Evolutionary conservation across 352 stramenopile genomes (phyloP), one percentile per base, ranked within the genome.

Genomic region (Phytopythium sindhum): DNA sequence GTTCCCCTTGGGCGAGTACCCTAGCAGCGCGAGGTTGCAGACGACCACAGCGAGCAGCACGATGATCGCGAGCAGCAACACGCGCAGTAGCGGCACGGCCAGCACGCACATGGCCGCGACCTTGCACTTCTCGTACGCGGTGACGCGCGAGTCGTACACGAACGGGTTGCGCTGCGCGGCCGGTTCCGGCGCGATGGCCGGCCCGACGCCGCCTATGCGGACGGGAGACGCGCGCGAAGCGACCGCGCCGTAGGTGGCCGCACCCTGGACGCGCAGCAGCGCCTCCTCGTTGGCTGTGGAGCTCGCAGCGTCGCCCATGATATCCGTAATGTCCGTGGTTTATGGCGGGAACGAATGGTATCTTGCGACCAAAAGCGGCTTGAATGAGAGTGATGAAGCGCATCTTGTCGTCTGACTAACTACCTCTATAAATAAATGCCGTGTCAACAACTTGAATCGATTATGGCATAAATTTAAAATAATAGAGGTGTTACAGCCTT

Each of bases 101-200:
- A 89, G 59, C 3, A 84, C 61, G 65, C 82, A 89, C 58, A 88
- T 57, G 14, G 81, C 10, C 7, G 65, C 52, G 60, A 86, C 88
- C 75, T 91, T 91, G 67, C 68, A 31, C 42, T 60, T 72, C 60
- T 91, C 82, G 72, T 88, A 88, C 53, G 60, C 64, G 62, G 83
- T 74, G 56, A 86, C 73, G 19, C 66, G 80, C 23, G 78, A 78
- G 23, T 74, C 68, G 68, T 91, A 88, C 31, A 67, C 73, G 70
- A 91, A 91, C 42, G 82, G 80, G 54, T 90, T 91, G 50, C 66
- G 61, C 64, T 65, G 62, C 42, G 62, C 17, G 0, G 41, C 50
- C 41, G 39, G 24, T 2, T 8, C 28, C 1, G 53, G 53, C 4
- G 35, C 53, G 21, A 60, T 35, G 33, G 35, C 35, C 53, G 33